A percentile compares a stretch with the other conserved stretches of the same genome.
Evolutionary conservation across 345 rosid species (phyloP).

Genomic region (Reutealis trisperma): DNA sequence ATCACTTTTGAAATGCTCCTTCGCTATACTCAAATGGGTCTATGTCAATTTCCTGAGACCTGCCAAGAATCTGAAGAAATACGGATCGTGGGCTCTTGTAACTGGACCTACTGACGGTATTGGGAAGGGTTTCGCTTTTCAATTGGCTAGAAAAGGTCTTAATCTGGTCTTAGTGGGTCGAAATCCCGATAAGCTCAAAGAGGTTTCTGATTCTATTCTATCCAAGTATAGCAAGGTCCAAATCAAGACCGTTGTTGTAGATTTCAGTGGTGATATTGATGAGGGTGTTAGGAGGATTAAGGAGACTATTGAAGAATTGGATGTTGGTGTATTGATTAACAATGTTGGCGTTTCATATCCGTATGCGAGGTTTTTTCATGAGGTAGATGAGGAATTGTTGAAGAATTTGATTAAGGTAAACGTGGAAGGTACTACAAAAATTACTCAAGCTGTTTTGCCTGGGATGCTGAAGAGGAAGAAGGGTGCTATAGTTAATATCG

Average conservation of each 20-base stretch:
- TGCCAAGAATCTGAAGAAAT: slow-evolving; percentile 71
- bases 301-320: slow-evolving; percentile 69
- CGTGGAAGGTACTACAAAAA: slow-evolving; percentile 91
- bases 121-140: slow-evolving; percentile 85
- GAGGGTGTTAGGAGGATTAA: slow-evolving; percentile 67
- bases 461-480: slow-evolving; percentile 82
- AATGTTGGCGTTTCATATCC: slow-evolving; percentile 95
- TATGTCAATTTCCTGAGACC: slow-evolving; percentile 86
- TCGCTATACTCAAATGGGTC: slow-evolving; percentile 58
- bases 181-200: slow-evolving; percentile 63
- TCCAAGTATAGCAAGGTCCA: slow-evolving; percentile 50
- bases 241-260: slow-evolving; percentile 72
- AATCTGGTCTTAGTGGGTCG: slow-evolving; percentile 85
- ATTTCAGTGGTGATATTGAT: slow-evolving; percentile 80
- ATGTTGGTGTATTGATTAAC: slow-evolving; percentile 79
- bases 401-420: slow-evolving; percentile 68
- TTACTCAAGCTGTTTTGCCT: slow-evolving; percentile 77
- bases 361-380: slow-evolving; percentile 90
- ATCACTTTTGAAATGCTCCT: slow-evolving; percentile 42
- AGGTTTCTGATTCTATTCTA: slow-evolving; percentile 59
- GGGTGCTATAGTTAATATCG: slow-evolving; percentile 92
- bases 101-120: slow-evolving; percentile 96
- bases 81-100: slow-evolving; percentile 95
- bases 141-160: slow-evolving; percentile 71
- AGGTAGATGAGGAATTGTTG: slow-evolving; percentile 70